Evolutionary conservation across 192 early-diverging fungal species (phyloP).

Genomic region (Backusella circina): DNA sequence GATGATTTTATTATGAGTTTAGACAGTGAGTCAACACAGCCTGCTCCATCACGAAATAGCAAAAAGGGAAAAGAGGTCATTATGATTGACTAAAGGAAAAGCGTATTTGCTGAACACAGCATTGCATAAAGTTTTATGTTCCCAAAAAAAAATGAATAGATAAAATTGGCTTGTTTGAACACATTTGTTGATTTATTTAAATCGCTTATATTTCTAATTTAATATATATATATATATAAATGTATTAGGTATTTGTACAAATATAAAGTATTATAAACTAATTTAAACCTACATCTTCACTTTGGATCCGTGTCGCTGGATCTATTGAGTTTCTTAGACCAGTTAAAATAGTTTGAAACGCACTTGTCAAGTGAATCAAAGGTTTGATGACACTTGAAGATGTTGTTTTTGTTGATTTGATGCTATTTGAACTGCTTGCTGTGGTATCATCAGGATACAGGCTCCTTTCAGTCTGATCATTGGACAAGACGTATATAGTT

Average conservation of each 20-base stretch:
- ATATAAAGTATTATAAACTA: background rate
- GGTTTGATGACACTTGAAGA: conserved; percentile 92
- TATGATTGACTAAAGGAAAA: background rate
- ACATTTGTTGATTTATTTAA: background rate
- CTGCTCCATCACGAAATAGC: background rate
- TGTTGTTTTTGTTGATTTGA: conserved; percentile 45
- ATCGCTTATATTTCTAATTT: background rate
- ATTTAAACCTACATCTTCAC: conserved; percentile 64
- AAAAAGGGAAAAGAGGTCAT: background rate
- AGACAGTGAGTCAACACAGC: background rate
- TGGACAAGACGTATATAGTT: conserved; percentile 84
- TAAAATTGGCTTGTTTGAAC: background rate
- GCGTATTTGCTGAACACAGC: background rate
- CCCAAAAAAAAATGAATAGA: background rate
- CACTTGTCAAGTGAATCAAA: conserved; percentile 92
- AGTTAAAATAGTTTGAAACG: conserved; percentile 87
- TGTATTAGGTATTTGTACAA: background rate
- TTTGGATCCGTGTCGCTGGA: conserved; percentile 67
- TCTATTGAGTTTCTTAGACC: conserved; percentile 92
- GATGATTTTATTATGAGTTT: background rate
- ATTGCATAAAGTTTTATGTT: background rate
- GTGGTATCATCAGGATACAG: conserved; percentile 65
- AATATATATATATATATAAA: background rate
- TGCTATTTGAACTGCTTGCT: conserved; percentile 41
- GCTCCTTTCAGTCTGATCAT: conserved; percentile 5